Percentiles rank a stretch among this genome's conserved stretches.
Conservation (phyloP, 2,329 filamentous ascomycete genomes). For the Domatiomyces catenatus region DNA sequence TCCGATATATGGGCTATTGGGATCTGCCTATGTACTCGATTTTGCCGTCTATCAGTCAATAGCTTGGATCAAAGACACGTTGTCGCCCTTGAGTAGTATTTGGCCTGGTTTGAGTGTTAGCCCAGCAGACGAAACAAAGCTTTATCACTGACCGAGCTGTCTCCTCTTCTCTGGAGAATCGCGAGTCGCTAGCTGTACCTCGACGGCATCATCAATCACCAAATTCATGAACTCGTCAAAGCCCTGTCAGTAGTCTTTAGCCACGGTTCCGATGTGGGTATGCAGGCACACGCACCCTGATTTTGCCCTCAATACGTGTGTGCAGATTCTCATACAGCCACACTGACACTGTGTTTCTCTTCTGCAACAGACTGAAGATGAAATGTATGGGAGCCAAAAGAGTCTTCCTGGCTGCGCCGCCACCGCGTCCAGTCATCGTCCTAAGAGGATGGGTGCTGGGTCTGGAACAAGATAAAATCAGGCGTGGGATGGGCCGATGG, state of each 20-base stretch:
- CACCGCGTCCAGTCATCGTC: conserved; percentile 38
- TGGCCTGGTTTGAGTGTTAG: conserved; percentile 41
- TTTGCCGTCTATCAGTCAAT: conserved; percentile 22
- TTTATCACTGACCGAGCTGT: conserved; percentile 49
- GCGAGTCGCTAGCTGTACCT: conserved; percentile 76
- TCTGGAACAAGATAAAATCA: neutral
- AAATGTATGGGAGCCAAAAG: conserved; percentile 69
- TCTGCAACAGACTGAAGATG: conserved; percentile 81
- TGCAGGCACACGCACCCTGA: conserved; percentile 48
- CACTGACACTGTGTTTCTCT: conserved; percentile 73
- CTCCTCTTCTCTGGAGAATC: conserved; percentile 64
- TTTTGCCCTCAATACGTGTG: conserved; percentile 90
- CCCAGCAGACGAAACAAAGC: neutral
- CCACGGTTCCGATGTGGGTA: conserved; percentile 1
- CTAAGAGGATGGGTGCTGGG: neutral
- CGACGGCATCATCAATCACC: conserved; percentile 85
- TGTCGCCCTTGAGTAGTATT: conserved; percentile 77
- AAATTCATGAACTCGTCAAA: conserved; percentile 99
- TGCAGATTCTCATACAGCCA: conserved; percentile 95
- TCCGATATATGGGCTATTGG: neutral
- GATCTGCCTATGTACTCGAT: neutral
- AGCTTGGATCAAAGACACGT: conserved; percentile 64
- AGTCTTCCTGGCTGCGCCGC: conserved; percentile 47
- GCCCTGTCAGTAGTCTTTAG: conserved; percentile 41
- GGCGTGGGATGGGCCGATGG: no score